Evolutionary conservation across 2,329 filamentous ascomycete genomes (phyloP), one percentile per base, ranked within the genome.

Genomic region (Alternaria dauci): DNA sequence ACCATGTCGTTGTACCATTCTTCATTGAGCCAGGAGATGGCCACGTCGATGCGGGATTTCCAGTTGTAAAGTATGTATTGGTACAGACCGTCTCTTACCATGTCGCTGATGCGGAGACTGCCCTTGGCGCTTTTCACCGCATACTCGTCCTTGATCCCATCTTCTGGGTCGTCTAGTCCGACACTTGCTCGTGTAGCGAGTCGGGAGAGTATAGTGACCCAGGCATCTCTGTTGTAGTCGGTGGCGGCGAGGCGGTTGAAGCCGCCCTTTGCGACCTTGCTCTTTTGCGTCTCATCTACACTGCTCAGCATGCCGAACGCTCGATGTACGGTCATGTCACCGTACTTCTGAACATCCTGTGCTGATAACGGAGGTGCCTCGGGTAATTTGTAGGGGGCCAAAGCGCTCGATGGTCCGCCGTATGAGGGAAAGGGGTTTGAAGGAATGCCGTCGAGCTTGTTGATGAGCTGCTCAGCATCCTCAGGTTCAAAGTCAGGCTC

Each of bases 1-100:
- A 93, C 79, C 43, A 84, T 88, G 76, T 98, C 94, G 71, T 94
- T 96, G 79, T 97, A 98, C 94, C 95, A 99, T 80, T 99, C 95
- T 78, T 99, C 95, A 70, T 91, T 96, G 16, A 99, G 85, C 95
- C 95, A 99, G 8, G 90, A 89, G 52, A 98, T 93, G 1, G 93
- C 94, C 23, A 95, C 87, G 68, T 96, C 94, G 64, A 98, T 94
- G 43, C 95, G 89, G 63, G 87, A 89, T 55, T 94, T 89, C 80
- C 97, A 99, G 75, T 98, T 94, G 65, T 96, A 93, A 64, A 98
- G 87, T 48, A 98, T 87, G 76, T 96, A 97, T 55, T 87, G 85
- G 78, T 93, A 95, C 2, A 99, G 82, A 8, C 88, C 85, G 68
- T 96, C 91, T 53, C 95, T 88, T 66, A 98, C 93, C 6, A 85